phyloP scores from a whole-genome alignment of 2,329 filamentous ascomycete genomes.

The Curvularia spicifera region DNA sequence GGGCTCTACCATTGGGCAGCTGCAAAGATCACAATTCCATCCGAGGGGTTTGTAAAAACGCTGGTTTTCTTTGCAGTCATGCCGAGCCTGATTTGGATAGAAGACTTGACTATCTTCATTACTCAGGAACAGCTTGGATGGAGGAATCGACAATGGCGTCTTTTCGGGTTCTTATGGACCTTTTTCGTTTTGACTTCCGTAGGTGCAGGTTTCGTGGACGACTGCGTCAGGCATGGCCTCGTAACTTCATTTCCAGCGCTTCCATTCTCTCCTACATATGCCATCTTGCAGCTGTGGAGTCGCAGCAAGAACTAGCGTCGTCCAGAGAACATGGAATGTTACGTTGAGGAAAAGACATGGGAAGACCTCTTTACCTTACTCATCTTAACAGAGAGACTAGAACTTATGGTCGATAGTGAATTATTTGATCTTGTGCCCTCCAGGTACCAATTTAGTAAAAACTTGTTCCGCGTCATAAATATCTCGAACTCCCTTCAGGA shows the following conservation, averaged over 20 bases:
- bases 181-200: not conserved
- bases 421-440: slow-evolving; percentile 16
- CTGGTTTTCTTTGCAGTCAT: not conserved
- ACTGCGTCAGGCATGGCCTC: not conserved
- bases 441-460: slow-evolving; percentile 49
- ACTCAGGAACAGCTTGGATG: not conserved
- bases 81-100: not conserved
- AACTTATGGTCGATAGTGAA: not conserved
- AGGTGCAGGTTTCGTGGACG: not conserved
- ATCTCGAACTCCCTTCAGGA: slow-evolving; percentile 36
- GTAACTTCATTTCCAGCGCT: not conserved
- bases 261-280: not conserved
- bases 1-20: slow-evolving; percentile 1
- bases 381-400: not conserved
- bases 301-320: not conserved
- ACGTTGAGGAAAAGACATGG: not conserved
- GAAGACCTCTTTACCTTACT: not conserved
- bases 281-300: not conserved
- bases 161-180: not conserved
- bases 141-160: not conserved
- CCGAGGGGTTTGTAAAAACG: not conserved
- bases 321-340: not conserved
- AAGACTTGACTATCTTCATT: not conserved
- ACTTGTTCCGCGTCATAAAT: slow-evolving; percentile 49
- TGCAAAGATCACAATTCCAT: not conserved